Percentiles rank a stretch among this genome's conserved stretches.
Evolutionary conservation across 2,329 filamentous ascomycete species (phyloP).

Genomic region (Helicocarpus griseus): DNA sequence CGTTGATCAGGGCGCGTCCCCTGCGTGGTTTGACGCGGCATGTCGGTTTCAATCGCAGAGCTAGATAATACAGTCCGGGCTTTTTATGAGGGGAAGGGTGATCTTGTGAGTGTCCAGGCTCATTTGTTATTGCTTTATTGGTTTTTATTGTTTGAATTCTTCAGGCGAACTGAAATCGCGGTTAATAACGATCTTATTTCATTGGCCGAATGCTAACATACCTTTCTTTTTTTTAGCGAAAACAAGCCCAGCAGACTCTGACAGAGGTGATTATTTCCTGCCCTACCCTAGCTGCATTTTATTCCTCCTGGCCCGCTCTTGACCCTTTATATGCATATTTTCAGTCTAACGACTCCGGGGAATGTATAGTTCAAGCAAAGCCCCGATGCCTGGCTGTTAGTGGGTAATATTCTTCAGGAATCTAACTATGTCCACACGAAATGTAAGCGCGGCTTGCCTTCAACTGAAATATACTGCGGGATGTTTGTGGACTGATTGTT

Average conservation of each 20-base stretch:
- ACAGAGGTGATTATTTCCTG: slow-evolving; percentile 60
- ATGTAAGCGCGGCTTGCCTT: slow-evolving; percentile 50
- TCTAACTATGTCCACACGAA: slow-evolving; percentile 93
- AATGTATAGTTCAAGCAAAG: slow-evolving; percentile 85
- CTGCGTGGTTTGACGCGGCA: slow-evolving; percentile 28
- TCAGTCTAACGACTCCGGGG: background rate
- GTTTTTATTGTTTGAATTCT: background rate
- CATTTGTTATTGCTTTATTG: slow-evolving; percentile 10
- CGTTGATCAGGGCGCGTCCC: slow-evolving; percentile 2
- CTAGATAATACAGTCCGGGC: slow-evolving; percentile 91
- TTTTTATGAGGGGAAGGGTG: slow-evolving; percentile 95
- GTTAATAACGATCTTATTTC: too few species aligned
- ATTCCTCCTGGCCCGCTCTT: background rate
- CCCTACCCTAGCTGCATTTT: background rate
- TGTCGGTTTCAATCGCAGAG: slow-evolving; percentile 74
- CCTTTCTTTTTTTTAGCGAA: slow-evolving; percentile 58
- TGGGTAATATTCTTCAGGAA: slow-evolving; percentile 92
- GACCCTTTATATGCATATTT: background rate
- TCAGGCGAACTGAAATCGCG: too few species aligned
- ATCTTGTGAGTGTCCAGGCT: slow-evolving; percentile 56
- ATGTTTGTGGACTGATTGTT: slow-evolving; percentile 24
- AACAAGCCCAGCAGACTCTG: slow-evolving; percentile 82
- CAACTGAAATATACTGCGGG: slow-evolving; percentile 15
- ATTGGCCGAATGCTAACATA: slow-evolving; percentile 25
- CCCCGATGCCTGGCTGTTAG: slow-evolving; percentile 92